Evolutionary conservation across 257 asterid species (phyloP).

Genomic region (Nicotiana noctiflora): DNA sequence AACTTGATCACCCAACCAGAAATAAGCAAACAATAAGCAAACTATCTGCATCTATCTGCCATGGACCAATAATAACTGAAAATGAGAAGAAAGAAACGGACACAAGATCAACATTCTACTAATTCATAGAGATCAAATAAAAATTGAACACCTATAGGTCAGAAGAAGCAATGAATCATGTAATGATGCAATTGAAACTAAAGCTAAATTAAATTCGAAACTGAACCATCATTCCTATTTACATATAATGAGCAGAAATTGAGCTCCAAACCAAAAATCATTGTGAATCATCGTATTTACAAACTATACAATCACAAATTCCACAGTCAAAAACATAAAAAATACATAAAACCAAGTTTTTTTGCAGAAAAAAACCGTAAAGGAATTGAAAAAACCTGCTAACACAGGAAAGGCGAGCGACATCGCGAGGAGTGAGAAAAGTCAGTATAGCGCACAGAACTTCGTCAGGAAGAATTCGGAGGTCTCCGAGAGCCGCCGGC

Average conservation of each 20-base stretch:
- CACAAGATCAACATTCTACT: background rate
- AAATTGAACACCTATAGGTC: background rate
- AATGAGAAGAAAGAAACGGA: background rate
- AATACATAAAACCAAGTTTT: background rate
- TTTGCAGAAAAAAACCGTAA: background rate
- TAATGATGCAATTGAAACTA: background rate
- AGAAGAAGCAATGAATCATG: background rate
- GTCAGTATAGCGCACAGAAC: slow-evolving; percentile 41
- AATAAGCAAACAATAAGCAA: background rate
- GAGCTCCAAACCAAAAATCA: background rate
- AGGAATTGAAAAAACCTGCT: slow-evolving; percentile 54
- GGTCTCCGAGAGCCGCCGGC: slow-evolving; percentile 65
- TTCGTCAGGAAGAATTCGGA: slow-evolving; percentile 74
- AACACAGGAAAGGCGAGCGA: slow-evolving; percentile 81
- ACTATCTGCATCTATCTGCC: background rate
- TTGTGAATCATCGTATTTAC: background rate
- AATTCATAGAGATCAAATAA: background rate
- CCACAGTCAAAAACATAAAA: background rate
- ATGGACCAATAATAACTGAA: background rate
- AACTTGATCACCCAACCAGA: background rate
- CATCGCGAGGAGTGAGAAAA: slow-evolving; percentile 61
- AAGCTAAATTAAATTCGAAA: background rate
- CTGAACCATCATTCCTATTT: background rate
- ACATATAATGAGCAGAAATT: background rate
- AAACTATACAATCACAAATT: background rate